Percentiles rank a stretch among this genome's conserved stretches.
Conservation (phyloP, 1,139 yeast genomes). For the Zygosaccharomyces pseudobailii region DNA sequence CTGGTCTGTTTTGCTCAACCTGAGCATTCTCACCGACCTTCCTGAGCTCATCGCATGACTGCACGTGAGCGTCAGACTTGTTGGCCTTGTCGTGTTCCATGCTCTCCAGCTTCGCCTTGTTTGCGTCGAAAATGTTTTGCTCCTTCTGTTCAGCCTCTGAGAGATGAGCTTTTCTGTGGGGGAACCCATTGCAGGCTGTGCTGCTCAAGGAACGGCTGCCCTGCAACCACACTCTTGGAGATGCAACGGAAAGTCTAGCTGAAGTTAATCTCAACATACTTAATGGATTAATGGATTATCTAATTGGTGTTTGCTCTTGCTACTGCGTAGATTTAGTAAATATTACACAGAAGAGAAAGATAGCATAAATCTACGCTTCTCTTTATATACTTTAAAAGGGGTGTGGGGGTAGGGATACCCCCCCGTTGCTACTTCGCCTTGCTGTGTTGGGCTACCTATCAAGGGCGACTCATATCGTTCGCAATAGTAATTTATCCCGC, state of each 20-base stretch:
- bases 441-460: not conserved
- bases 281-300: not conserved
- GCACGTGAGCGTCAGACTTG: slow-evolving; percentile 10
- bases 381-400: not conserved
- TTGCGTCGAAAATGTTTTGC: slow-evolving; percentile 27
- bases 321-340: not conserved
- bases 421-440: not conserved
- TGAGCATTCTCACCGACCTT: slow-evolving; percentile 31
- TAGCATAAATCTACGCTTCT: not conserved
- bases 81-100: slow-evolving; percentile 23
- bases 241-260: not conserved
- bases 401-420: not conserved
- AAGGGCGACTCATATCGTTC: not conserved
- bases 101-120: slow-evolving; percentile 25
- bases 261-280: not conserved
- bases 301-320: not conserved
- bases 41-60: slow-evolving; percentile 23
- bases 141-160: slow-evolving; percentile 21
- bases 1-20: slow-evolving; percentile 34
- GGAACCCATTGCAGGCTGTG: slow-evolving; percentile 7
- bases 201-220: slow-evolving; percentile 6
- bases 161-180: slow-evolving; percentile 19
- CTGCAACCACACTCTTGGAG: not conserved
- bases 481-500: not conserved
- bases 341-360: not conserved